Evolutionary conservation across 805 yeast species (phyloP), one percentile per base, ranked within the genome.

Genomic region (Brettanomyces naardenensis): DNA sequence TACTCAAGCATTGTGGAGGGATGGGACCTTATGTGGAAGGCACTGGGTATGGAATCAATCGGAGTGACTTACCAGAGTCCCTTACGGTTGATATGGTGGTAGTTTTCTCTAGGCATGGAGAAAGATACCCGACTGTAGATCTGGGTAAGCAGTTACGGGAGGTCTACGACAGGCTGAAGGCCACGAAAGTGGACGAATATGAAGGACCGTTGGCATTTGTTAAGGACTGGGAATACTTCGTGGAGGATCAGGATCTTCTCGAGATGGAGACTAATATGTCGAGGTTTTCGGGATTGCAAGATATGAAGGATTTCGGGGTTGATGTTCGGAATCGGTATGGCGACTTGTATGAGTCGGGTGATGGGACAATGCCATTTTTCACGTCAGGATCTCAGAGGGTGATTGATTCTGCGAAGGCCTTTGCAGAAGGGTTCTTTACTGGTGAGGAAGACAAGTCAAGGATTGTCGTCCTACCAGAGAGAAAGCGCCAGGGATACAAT

Each of bases 81-180:
- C 26, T 41, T 9, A 27, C 34, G 28, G 63, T 78, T 39, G 74
- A 73, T 47, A 90, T 82, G 56, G 85, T 81, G 7, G 87, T 80
- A 46, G 59, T 82, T 18, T 59, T 81, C 36, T 76, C 78, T 47
- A 71, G 95, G 51, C 94, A 86, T 52, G 94, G 90, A 17, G 92
- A 84, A 56, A 65, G 95, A 45, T 82, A 66, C 51, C 87, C 86
- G 3, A 70, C 82, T 3, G 55, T 47, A 3, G 59, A 64, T n/a
- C 61, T 66, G 3, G 56, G 48, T 1, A 19, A 36, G 7, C 60
- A 53, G 19, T 46, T 56, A 14, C 41, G 47, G 10, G 39, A 40
- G 1, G 38, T 58, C 4, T 52, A 53, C 19, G 47, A 53, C 4
- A 64, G 63, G 40, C 59, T 77, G 48, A 53, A 52, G 30, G 28